Base-by-base conservation (phyloP, 2,329 filamentous ascomycete species). In the Dactylella cylindrospora region DNA sequence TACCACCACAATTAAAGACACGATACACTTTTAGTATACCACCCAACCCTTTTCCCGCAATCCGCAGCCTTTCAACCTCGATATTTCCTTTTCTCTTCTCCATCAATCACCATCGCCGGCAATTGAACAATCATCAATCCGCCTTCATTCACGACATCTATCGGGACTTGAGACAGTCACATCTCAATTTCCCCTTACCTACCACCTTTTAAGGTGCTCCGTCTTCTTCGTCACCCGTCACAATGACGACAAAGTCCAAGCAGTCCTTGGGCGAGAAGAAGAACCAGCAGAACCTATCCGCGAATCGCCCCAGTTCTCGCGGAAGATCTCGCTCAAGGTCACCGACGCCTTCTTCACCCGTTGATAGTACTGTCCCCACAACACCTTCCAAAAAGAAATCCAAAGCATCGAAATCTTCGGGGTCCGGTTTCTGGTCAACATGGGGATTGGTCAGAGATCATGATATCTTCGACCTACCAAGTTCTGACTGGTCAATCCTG, bases 391-490 rank as follows among this genome's bases (percentile, higher is more conserved):
- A 43, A 22, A 35, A 19, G 9, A 64, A 64, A 23, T 28, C n/a
- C 15, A 3, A 26, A 12, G 9, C 26, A 15, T 9, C 29, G 7
- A 23, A 36, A 1, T 46, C 47, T n/a, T 39, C 53, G 9, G 25
- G 28, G 25, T 20, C 28, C 22, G 53, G 43, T 46, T 61, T 52
- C 47, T 61, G 86, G 55, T 41, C 55, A 13, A 45, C 38, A 41
- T 61, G 55, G 55, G 43, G 32, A 5, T 33, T 28, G 43, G 86
- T 97, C 50, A 79, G 82, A 67, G 88, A 98, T 76, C 85, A 96
- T 76, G 90, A 97, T 77, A 84, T 97, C 70, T 90, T 96, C 75
- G 81, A 88, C 47, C 83, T 98, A 17, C 88, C 90, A 28, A 75
- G 80, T 55, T 85, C 84, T 19, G 93, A 97, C 76, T 96, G 93